Evolutionary conservation across 2,329 filamentous ascomycete species (phyloP).

Genomic region (Blastomyces parvus): DNA sequence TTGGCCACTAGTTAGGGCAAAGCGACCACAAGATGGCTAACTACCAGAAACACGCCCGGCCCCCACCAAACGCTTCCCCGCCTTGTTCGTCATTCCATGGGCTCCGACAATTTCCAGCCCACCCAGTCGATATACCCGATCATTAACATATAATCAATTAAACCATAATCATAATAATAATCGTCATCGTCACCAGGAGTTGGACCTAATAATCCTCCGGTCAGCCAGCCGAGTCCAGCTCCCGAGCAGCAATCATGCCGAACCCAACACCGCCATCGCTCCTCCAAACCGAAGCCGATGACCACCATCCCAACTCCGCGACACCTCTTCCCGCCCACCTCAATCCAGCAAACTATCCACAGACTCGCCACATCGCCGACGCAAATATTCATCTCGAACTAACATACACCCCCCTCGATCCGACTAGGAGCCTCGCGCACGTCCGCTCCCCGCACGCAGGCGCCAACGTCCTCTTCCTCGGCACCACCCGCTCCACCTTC

Average conservation of each 20-base stretch:
- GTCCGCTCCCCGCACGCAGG: conserved; percentile 36
- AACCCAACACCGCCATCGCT: background rate
- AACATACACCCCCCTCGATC: conserved; percentile 33
- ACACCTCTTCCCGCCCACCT: conserved; percentile 12
- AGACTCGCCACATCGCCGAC: conserved; percentile 35
- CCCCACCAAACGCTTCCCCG: too few relatives aligned
- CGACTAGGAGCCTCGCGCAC: conserved; percentile 26
- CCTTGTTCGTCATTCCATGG: too few relatives aligned
- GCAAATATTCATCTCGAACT: conserved; percentile 35
- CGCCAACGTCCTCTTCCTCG: conserved; percentile 39
- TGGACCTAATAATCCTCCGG: background rate
- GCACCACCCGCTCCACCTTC: conserved; percentile 38
- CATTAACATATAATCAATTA: too few relatives aligned
- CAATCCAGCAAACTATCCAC: conserved; percentile 21
- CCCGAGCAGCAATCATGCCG: background rate
- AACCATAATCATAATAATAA: too few relatives aligned
- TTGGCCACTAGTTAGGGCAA: too few relatives aligned
- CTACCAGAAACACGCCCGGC: too few relatives aligned
- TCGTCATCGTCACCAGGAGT: too few relatives aligned
- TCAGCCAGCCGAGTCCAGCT: background rate
- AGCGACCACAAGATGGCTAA: too few relatives aligned
- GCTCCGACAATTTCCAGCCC: too few relatives aligned
- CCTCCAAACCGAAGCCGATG: background rate
- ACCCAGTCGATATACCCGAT: too few relatives aligned
- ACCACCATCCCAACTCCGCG: background rate